Percentiles rank a stretch among this genome's conserved stretches.
phyloP scores from a whole-genome alignment of 805 yeast genomes.

The Maudiozyma saulgeensis region DNA sequence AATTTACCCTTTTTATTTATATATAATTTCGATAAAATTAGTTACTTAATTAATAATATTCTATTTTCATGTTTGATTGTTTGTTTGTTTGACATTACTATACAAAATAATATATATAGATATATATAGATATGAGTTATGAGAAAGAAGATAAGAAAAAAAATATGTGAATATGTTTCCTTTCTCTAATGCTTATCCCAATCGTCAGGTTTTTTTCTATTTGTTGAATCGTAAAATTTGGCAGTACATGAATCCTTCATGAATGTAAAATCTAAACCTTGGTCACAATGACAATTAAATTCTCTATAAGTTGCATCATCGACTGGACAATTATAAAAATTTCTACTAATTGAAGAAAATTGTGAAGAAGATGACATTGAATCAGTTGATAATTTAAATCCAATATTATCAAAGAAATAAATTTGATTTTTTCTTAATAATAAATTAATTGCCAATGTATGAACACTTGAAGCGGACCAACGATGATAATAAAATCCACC shows the following conservation, averaged over 20 bases:
- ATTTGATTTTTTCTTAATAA: slow-evolving; percentile 51
- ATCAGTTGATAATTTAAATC: slow-evolving; percentile 48
- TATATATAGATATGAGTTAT: no score
- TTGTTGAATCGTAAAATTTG: slow-evolving; percentile 42
- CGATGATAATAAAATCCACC: slow-evolving; percentile 80
- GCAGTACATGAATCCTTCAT: slow-evolving; percentile 55
- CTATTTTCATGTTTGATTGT: no score
- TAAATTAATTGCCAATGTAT: slow-evolving; percentile 64
- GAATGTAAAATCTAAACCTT: slow-evolving; percentile 60
- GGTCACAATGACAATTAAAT: slow-evolving; percentile 64
- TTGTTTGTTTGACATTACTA: neutral
- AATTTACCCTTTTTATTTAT: no score
- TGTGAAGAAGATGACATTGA: slow-evolving; percentile 32
- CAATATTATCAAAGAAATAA: slow-evolving; percentile 66
- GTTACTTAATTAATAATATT: no score
- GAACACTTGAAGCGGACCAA: slow-evolving; percentile 85
- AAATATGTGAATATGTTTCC: no score
- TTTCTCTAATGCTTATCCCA: slow-evolving; percentile 38
- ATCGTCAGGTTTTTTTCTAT: slow-evolving; percentile 44
- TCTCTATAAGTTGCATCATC: slow-evolving; percentile 45
- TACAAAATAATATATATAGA: neutral
- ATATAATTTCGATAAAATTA: no score
- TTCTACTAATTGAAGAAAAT: neutral
- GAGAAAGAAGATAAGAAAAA: neutral
- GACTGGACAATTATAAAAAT: slow-evolving; percentile 55